Conservation (phyloP, 768 basidiomycete species). For the Amanita pseudoporphyria region DNA sequence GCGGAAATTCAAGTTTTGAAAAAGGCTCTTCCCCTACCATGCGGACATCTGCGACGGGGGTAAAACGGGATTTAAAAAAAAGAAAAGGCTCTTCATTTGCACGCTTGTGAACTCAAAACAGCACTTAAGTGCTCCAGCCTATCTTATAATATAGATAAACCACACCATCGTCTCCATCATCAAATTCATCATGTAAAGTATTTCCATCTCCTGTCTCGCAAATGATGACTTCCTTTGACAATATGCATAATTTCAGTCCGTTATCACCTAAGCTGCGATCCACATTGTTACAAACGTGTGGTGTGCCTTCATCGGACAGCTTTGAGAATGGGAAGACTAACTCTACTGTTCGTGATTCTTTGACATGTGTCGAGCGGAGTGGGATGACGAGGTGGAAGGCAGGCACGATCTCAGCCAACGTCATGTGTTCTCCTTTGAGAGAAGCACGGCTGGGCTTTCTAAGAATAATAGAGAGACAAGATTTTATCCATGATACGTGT, state of each 20-base stretch:
- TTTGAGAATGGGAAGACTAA: constrained; percentile 30
- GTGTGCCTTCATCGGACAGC: background rate
- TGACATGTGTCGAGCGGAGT: constrained; percentile 50
- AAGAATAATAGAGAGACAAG: constrained; percentile 45
- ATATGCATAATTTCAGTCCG: constrained; percentile 32
- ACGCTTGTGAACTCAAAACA: no score
- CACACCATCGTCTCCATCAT: constrained; percentile 19
- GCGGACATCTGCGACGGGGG: no score
- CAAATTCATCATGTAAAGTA: constrained; percentile 10
- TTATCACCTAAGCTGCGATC: background rate
- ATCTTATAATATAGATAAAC: constrained; percentile 68
- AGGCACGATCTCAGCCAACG: constrained; percentile 7
- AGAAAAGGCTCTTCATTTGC: no score
- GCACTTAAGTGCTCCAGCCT: constrained; percentile 45
- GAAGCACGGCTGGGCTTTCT: constrained; percentile 14
- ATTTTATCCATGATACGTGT: constrained; percentile 64
- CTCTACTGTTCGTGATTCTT: constrained; percentile 53
- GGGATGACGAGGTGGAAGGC: constrained; percentile 75
- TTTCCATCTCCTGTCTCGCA: constrained; percentile 38
- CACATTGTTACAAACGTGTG: background rate
- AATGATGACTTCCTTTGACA: constrained; percentile 42
- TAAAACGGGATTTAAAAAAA: no score
- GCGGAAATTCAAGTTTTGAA: no score
- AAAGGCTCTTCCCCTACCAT: no score
- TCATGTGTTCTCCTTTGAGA: background rate